Base-by-base conservation (phyloP, 495 filamentous ascomycete genomes). In the Parathielavia hyrcaniae region DNA sequence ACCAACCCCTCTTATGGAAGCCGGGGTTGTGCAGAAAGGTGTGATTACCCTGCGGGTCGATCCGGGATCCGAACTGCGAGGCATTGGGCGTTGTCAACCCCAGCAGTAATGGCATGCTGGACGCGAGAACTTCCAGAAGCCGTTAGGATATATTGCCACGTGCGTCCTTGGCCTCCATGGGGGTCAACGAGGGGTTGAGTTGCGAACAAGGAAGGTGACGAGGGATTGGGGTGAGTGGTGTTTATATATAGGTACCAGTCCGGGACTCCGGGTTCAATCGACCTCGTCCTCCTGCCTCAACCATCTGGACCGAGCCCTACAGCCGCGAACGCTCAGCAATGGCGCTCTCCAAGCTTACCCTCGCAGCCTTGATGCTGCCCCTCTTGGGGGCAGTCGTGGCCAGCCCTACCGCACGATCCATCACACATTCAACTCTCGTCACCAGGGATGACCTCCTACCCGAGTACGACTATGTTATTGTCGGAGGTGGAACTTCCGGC, bases 401-500 rank as follows among this genome's bases (percentile, higher is more conserved):
- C 10, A 36, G 30, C 53, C 17, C 43, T 3, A 14, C 55, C 2
- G 46, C 20, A 32, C 41, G 41, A 5, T 43, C 32, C 1, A 16
- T 41, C 4, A 17, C 41, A 3, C 45, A 50, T 19, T 58, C 60
- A 1, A 48, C 35, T 0, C 36, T 63, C 13, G 26, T 59, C 4
- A 34, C 39, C 4, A 51, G 56, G 16, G 56, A 51, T 5, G 51
- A 53, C 0, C 35, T 59, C 4, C 35, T 46, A 8, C 38, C 44
- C 1, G 61, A 63, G 26, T 70, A 72, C 34, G 75, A 72, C 58
- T 67, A 69, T 46, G 54, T 71, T 17, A 56, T 70, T 30, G 63
- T 72, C 44, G 69, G 77, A 1, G 78, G 73, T 5, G 78, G 77
- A 8, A 73, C 72, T 5, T 65, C 69, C 30, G 76, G 77, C 1